These are phyloP conservation scores for Fusarium bulbicola DNA, from an alignment of 2,329 filamentous ascomycete species.

Conservation along the genomic window DNA sequence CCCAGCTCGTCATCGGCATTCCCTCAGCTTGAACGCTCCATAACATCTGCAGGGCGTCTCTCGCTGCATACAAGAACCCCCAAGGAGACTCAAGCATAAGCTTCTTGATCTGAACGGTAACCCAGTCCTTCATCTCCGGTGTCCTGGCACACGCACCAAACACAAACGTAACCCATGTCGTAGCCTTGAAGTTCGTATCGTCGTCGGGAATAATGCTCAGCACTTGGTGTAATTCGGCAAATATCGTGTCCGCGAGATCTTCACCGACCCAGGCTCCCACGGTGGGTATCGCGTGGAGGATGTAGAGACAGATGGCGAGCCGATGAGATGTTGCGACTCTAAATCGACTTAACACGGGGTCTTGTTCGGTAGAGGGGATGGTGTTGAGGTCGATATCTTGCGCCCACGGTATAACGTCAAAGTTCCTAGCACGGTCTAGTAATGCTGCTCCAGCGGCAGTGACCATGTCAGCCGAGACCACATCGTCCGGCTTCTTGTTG, in stretches of 20 bases:
- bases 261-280: conserved; percentile 40
- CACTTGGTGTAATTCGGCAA: conserved; percentile 57
- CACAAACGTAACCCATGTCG: conserved; percentile 66
- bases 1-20: conserved; percentile 49
- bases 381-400: conserved; percentile 47
- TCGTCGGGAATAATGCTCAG: conserved; percentile 58
- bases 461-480: conserved; percentile 43
- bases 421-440: conserved; percentile 49
- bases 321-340: conserved; percentile 55
- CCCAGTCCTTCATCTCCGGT: conserved; percentile 55
- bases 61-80: conserved; percentile 59
- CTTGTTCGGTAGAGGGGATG: conserved; percentile 47
- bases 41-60: conserved; percentile 55
- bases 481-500: conserved; percentile 40
- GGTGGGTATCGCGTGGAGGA: conserved; percentile 51
- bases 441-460: conserved; percentile 47
- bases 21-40: conserved; percentile 52
- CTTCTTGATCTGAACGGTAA: conserved; percentile 55
- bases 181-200: conserved; percentile 64
- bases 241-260: conserved; percentile 47
- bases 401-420: conserved; percentile 56
- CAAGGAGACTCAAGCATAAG: conserved; percentile 56
- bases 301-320: conserved; percentile 57
- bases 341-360: conserved; percentile 49
- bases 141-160: conserved; percentile 62